A percentile compares a stretch with the other conserved stretches of the same genome.
phyloP scores from a whole-genome alignment of 176 grass and related monocot species.

The Rhynchospora breviuscula region DNA sequence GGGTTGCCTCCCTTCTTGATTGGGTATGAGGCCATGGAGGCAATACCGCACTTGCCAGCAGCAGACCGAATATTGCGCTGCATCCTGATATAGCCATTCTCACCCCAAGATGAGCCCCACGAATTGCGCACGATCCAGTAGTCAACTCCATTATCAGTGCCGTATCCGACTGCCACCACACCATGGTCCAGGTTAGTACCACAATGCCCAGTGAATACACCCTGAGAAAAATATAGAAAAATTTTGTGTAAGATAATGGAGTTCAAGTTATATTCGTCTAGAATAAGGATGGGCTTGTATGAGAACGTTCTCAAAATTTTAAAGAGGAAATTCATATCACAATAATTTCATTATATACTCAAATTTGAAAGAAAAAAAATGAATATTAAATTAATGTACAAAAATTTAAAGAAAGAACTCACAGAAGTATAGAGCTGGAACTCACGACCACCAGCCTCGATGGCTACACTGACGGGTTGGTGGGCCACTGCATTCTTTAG shows the following conservation, averaged over 20 bases:
- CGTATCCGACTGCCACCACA: slow-evolving; percentile 71
- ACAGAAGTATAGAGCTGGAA: slow-evolving; percentile 87
- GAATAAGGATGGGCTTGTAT: background rate
- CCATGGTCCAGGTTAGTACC: slow-evolving; percentile 67
- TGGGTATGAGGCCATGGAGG: slow-evolving; percentile 77
- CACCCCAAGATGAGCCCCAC: slow-evolving; percentile 76
- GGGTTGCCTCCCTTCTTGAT: slow-evolving; percentile 68
- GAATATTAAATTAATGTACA: background rate
- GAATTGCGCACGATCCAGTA: slow-evolving; percentile 98
- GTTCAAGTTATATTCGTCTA: background rate
- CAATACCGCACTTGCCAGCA: slow-evolving; percentile 80
- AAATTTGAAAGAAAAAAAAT: background rate
- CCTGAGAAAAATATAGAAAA: slow-evolving; percentile 27
- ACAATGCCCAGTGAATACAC: slow-evolving; percentile 70
- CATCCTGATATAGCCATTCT: slow-evolving; percentile 78
- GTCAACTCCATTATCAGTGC: slow-evolving; percentile 61
- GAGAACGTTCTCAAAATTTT: background rate
- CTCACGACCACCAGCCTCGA: slow-evolving; percentile 63
- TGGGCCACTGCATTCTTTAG: slow-evolving; percentile 77
- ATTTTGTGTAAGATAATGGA: background rate
- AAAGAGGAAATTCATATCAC: background rate
- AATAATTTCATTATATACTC: background rate
- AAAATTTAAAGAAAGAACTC: background rate
- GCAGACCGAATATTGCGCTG: slow-evolving; percentile 44
- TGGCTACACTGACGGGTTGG: slow-evolving; percentile 86